A percentile compares a stretch with the other conserved stretches of the same genome.
Conservation (phyloP, 768 basidiomycete genomes). For the Boletales sp. region DNA sequence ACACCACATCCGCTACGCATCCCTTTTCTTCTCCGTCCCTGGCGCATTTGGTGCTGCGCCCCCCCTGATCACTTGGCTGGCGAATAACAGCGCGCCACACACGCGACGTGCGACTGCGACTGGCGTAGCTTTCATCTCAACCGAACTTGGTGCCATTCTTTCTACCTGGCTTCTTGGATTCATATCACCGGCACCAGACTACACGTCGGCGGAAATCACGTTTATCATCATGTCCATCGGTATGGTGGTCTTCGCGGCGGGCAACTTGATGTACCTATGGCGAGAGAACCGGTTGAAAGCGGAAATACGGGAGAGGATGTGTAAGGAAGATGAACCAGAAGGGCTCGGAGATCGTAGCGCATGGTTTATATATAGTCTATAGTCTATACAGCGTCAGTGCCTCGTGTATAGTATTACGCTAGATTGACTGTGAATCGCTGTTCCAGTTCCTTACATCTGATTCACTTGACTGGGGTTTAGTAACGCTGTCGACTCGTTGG, state of each 20-base stretch:
- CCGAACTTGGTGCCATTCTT: constrained; percentile 56
- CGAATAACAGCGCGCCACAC: constrained; percentile 60
- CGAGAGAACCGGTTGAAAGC: constrained; percentile 46
- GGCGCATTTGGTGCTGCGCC: constrained; percentile 51
- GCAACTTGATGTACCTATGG: constrained; percentile 40
- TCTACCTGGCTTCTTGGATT: constrained; percentile 57
- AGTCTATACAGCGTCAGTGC: neutral
- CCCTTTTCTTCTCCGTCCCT: constrained; percentile 52
- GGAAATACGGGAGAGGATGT: constrained; percentile 28
- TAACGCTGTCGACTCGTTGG: too few relatives aligned
- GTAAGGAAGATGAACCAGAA: constrained; percentile 35
- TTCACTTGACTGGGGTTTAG: too few relatives aligned
- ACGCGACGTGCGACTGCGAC: constrained; percentile 55
- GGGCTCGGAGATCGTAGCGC: constrained; percentile 50
- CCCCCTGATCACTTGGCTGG: constrained; percentile 53
- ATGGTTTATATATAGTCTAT: constrained; percentile 55
- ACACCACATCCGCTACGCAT: constrained; percentile 45
- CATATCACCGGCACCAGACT: constrained; percentile 47
- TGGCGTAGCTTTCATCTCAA: constrained; percentile 51
- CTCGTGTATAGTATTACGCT: too few relatives aligned
- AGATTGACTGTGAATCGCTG: too few relatives aligned
- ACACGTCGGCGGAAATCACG: constrained; percentile 42
- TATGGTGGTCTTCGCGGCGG: constrained; percentile 33
- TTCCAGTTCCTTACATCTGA: too few relatives aligned
- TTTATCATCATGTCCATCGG: constrained; percentile 35